These are phyloP conservation scores for Pinus taeda DNA, from an alignment of 75 land plant genomes.

Conservation along the genomic window DNA sequence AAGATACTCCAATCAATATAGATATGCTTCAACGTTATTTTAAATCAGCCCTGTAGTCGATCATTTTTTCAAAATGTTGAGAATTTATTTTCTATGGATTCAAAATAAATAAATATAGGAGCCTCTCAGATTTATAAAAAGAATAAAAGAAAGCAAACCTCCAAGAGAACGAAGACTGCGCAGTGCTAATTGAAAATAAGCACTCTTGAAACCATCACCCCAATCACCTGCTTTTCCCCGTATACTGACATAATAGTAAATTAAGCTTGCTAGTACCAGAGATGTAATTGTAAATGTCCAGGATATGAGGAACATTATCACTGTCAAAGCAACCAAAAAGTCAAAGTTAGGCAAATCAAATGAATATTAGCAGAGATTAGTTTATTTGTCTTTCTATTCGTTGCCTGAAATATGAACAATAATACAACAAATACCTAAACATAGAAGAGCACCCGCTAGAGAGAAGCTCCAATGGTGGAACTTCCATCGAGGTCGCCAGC, in stretches of 20 bases:
- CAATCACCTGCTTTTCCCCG: conserved; percentile 99
- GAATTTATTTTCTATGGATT: not conserved
- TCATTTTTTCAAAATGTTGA: too few relatives aligned
- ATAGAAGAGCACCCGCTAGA: conserved; percentile 79
- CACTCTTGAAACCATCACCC: conserved; percentile 99
- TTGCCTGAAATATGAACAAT: too few relatives aligned
- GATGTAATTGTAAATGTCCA: conserved; percentile 91
- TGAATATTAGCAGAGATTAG: not conserved
- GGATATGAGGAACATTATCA: conserved; percentile 98
- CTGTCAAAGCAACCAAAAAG: conserved; percentile 38
- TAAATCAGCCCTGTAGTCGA: too few relatives aligned
- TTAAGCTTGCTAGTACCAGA: conserved; percentile 86
- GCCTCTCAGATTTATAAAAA: not conserved
- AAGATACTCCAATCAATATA: too few relatives aligned
- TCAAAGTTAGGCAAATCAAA: not conserved
- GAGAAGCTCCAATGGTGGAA: conserved; percentile 99
- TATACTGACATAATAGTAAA: conserved; percentile 92
- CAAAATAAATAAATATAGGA: not conserved
- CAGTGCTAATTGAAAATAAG: conserved; percentile 95
- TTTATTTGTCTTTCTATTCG: not conserved
- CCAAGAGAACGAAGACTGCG: conserved; percentile 96
- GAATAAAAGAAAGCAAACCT: conserved; percentile 38
- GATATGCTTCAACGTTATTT: too few relatives aligned
- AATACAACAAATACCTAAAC: conserved; percentile 54
- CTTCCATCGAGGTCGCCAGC: conserved; percentile 99